Conservation (phyloP, 768 basidiomycete species). For the Termitomyces sp. region DNA sequence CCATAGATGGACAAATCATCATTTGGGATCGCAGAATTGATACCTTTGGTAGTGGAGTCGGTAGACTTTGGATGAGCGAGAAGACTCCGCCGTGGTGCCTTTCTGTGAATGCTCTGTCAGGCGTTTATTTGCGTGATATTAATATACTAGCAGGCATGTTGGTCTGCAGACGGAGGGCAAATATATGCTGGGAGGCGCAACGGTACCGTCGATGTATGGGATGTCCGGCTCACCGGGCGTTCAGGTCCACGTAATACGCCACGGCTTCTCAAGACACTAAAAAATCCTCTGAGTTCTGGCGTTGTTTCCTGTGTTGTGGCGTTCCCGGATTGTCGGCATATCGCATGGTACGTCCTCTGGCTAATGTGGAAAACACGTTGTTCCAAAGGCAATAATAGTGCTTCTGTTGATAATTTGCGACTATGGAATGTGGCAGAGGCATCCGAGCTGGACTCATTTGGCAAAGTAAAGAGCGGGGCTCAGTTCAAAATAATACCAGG, state of each 20-base stretch:
- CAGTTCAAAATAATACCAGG: constrained; percentile 95
- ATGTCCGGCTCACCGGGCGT: constrained; percentile 75
- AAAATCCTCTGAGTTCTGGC: constrained; percentile 85
- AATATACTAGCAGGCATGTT: constrained; percentile 65
- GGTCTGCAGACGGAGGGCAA: constrained; percentile 85
- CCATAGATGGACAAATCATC: constrained; percentile 88
- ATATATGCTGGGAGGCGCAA: constrained; percentile 90
- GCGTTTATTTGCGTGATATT: not conserved
- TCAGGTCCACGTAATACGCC: constrained; percentile 63
- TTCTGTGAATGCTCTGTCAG: constrained; percentile 51
- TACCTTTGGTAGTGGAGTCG: constrained; percentile 63
- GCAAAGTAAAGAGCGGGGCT: constrained; percentile 60
- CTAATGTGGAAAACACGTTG: not conserved
- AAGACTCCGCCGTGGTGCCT: constrained; percentile 96
- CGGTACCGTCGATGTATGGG: constrained; percentile 91
- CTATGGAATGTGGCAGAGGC: constrained; percentile 89
- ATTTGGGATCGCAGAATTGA: constrained; percentile 84
- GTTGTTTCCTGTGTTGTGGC: constrained; percentile 88
- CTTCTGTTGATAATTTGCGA: constrained; percentile 88
- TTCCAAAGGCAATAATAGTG: constrained; percentile 37
- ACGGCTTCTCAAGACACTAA: constrained; percentile 71
- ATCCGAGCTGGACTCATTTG: constrained; percentile 57
- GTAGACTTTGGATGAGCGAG: constrained; percentile 83
- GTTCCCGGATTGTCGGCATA: constrained; percentile 88
- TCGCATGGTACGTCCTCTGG: constrained; percentile 66